A percentile compares a stretch with the other conserved stretches of the same genome.
phyloP scores from a whole-genome alignment of 129 eudicot species.

The Heracleum sosnowskyi region DNA sequence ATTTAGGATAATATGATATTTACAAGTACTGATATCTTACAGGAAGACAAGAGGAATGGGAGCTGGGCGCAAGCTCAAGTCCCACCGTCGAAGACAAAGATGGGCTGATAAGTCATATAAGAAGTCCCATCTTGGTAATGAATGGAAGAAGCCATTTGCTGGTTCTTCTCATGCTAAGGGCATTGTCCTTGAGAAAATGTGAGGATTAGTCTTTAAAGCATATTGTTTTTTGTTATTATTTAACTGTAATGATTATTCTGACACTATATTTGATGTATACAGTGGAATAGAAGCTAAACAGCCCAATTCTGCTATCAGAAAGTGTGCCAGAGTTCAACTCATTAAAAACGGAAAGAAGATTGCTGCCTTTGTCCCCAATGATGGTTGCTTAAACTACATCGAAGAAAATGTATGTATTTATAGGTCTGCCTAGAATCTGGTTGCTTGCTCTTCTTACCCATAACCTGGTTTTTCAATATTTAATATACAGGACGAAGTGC shows the following conservation, averaged over 20 bases:
- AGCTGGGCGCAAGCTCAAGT: slow-evolving; percentile 57
- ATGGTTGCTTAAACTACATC: slow-evolving; percentile 55
- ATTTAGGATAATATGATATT: background rate
- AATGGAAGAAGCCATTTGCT: slow-evolving; percentile 61
- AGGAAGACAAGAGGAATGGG: slow-evolving; percentile 61
- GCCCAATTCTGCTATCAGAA: slow-evolving; percentile 58
- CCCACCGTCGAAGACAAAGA: slow-evolving; percentile 45
- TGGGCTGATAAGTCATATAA: slow-evolving; percentile 63
- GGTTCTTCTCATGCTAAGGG: slow-evolving; percentile 64
- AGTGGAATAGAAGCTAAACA: slow-evolving; percentile 56
- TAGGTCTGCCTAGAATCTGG: background rate
- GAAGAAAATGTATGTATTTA: slow-evolving; percentile 41
- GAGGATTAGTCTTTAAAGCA: background rate
- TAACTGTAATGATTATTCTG: background rate
- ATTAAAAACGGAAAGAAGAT: slow-evolving; percentile 57
- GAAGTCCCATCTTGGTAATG: slow-evolving; percentile 57
- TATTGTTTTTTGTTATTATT: background rate
- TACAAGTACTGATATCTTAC: background rate
- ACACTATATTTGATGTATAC: background rate
- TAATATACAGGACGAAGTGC: slow-evolving; percentile 49
- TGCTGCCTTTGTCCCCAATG: slow-evolving; percentile 58
- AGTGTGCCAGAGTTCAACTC: slow-evolving; percentile 60
- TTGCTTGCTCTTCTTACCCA: background rate
- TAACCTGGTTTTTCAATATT: background rate
- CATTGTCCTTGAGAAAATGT: slow-evolving; percentile 53